These are phyloP conservation scores for Psilocybe mexicana DNA, from an alignment of 1,284 basidiomycete genomes.

Conservation along the genomic window DNA sequence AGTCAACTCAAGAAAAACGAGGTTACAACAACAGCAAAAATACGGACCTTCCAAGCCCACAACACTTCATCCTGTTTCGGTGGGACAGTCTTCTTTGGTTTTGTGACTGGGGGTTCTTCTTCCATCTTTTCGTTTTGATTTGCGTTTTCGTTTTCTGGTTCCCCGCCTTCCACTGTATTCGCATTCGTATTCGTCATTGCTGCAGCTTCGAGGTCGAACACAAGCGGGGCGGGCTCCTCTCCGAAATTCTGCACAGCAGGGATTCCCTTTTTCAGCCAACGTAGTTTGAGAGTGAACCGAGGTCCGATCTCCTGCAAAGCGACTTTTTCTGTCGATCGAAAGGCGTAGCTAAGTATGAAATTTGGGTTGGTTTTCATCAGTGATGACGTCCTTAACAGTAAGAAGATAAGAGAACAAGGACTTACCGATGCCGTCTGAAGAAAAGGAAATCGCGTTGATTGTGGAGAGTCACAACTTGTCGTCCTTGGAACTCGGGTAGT, in stretches of 20 bases:
- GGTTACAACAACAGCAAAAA: neutral
- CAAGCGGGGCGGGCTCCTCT: slow-evolving; percentile 54
- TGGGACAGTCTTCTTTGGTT: slow-evolving; percentile 36
- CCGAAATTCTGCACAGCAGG: slow-evolving; percentile 76
- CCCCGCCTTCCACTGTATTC: slow-evolving; percentile 35
- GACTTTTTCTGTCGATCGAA: slow-evolving; percentile 89
- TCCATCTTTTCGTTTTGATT: slow-evolving; percentile 11
- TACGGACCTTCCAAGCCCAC: slow-evolving; percentile 80
- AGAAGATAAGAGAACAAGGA: neutral
- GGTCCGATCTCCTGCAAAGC: slow-evolving; percentile 98
- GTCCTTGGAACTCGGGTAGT: slow-evolving; percentile 92
- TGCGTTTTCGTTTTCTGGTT: slow-evolving; percentile 18
- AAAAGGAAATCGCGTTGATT: slow-evolving; percentile 99
- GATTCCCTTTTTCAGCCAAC: slow-evolving; percentile 86
- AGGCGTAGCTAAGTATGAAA: slow-evolving; percentile 72
- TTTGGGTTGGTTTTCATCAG: neutral
- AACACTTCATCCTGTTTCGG: slow-evolving; percentile 71
- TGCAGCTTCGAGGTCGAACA: slow-evolving; percentile 56
- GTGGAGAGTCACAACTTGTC: slow-evolving; percentile 97
- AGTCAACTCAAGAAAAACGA: slow-evolving; percentile 4
- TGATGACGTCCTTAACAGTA: neutral
- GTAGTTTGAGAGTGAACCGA: slow-evolving; percentile 92
- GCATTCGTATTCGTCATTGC: neutral
- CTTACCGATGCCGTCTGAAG: slow-evolving; percentile 88
- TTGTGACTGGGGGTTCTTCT: slow-evolving; percentile 19